A percentile compares a stretch with the other conserved stretches of the same genome.
phyloP scores from a whole-genome alignment of 2,329 filamentous ascomycete genomes.

The Aspergillus texensis region DNA sequence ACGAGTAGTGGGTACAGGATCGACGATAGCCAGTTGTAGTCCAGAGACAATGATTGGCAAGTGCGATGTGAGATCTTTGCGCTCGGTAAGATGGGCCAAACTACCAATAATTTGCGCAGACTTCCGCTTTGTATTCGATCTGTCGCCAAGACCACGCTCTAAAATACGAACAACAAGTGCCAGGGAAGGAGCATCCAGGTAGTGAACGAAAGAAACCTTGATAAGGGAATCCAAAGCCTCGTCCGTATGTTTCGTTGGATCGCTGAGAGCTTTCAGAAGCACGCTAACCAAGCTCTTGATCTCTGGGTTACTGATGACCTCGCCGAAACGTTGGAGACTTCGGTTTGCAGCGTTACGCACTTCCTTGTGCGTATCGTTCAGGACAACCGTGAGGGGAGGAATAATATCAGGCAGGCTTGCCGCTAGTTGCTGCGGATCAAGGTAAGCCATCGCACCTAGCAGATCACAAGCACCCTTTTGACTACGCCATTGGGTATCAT shows the following conservation, averaged over 20 bases:
- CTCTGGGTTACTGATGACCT: slow-evolving; percentile 97
- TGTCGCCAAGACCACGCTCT: slow-evolving; percentile 85
- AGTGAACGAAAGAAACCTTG: slow-evolving; percentile 98
- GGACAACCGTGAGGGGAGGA: slow-evolving; percentile 85
- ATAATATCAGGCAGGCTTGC: slow-evolving; percentile 94
- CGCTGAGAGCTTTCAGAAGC: slow-evolving; percentile 92
- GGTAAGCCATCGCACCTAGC: slow-evolving; percentile 95
- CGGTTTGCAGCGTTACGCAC: slow-evolving; percentile 89
- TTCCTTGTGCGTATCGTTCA: slow-evolving; percentile 98
- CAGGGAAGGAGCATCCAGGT: slow-evolving; percentile 94
- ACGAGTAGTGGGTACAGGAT: slow-evolving; percentile 93
- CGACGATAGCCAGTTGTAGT: slow-evolving; percentile 83
- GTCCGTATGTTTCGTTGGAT: slow-evolving; percentile 96
- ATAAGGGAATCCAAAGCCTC: slow-evolving; percentile 91
- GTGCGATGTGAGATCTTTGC: slow-evolving; percentile 89
- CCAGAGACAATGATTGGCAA: slow-evolving; percentile 90
- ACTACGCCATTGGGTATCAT: slow-evolving; percentile 95
- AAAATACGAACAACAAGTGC: slow-evolving; percentile 94
- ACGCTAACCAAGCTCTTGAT: slow-evolving; percentile 91
- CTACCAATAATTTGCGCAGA: slow-evolving; percentile 97
- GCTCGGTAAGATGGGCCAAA: slow-evolving; percentile 92
- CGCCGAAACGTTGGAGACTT: slow-evolving; percentile 95
- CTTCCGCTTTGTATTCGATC: slow-evolving; percentile 94
- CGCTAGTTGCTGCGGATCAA: slow-evolving; percentile 92
- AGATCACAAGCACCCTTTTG: slow-evolving; percentile 98